These are phyloP conservation scores for Monilinia aucupariae DNA, from an alignment of 2,329 filamentous ascomycete genomes.

Conservation along the genomic window DNA sequence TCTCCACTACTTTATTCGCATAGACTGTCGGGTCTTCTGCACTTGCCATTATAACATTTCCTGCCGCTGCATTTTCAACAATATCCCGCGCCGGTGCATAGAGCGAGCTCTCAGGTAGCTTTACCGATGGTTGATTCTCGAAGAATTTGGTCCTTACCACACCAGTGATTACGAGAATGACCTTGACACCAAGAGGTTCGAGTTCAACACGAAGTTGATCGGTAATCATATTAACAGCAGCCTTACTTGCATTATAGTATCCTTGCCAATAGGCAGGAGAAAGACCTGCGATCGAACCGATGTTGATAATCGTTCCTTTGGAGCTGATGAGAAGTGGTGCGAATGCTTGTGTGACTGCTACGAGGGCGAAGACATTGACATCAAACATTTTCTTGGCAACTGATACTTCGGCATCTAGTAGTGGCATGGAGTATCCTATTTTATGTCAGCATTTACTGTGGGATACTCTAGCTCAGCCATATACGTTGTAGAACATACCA, in stretches of 20 bases:
- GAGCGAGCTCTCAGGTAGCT: slow-evolving; percentile 21
- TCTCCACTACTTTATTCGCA: slow-evolving; percentile 24
- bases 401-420: slow-evolving; percentile 34
- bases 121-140: slow-evolving; percentile 20
- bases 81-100: slow-evolving; percentile 24
- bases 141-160: slow-evolving; percentile 26
- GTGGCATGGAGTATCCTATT: slow-evolving; percentile 29
- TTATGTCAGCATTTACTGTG: slow-evolving; percentile 20
- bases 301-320: slow-evolving; percentile 42
- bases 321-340: slow-evolving; percentile 27
- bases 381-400: slow-evolving; percentile 33
- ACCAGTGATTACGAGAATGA: slow-evolving; percentile 25
- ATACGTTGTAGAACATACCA: slow-evolving; percentile 18
- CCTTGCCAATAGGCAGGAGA: slow-evolving; percentile 22
- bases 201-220: slow-evolving; percentile 25
- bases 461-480: slow-evolving; percentile 18
- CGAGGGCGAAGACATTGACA: slow-evolving; percentile 34
- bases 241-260: slow-evolving; percentile 29
- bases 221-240: slow-evolving; percentile 22
- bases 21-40: slow-evolving; percentile 21
- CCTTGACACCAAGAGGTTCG: slow-evolving; percentile 24
- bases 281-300: slow-evolving; percentile 36
- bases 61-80: slow-evolving; percentile 20
- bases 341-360: slow-evolving; percentile 35
- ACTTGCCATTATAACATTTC: slow-evolving; percentile 5